Conservation (phyloP, 176 grass and related monocot genomes). For the Oryza brachyantha region DNA sequence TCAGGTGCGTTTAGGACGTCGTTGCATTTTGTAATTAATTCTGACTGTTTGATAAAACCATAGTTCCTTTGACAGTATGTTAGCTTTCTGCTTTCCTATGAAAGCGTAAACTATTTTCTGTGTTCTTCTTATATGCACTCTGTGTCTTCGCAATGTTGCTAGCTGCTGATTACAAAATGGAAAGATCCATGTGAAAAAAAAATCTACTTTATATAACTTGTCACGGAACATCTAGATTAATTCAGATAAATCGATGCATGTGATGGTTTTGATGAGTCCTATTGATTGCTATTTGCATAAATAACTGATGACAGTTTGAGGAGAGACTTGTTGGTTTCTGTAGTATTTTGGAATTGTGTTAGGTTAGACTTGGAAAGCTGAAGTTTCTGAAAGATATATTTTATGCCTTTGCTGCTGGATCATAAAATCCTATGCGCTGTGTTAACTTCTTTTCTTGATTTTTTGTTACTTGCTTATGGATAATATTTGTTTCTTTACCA, state of each 20-base stretch:
- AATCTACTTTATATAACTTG: background rate
- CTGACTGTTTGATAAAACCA: background rate
- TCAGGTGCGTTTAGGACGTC: slow-evolving; percentile 56
- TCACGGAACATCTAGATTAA: background rate
- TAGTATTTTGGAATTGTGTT: background rate
- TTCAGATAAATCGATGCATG: background rate
- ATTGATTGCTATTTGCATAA: background rate
- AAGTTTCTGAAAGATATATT: background rate
- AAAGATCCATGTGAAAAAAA: background rate
- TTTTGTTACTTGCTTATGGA: background rate
- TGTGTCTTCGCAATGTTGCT: slow-evolving; percentile 16
- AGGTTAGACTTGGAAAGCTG: background rate
- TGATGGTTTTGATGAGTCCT: background rate
- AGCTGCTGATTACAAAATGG: background rate
- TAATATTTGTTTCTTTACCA: slow-evolving; percentile 42
- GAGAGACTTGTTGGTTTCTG: background rate
- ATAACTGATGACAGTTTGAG: background rate
- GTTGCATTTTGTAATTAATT: background rate
- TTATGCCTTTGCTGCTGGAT: background rate
- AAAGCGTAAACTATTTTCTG: background rate
- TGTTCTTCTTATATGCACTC: too few relatives aligned
- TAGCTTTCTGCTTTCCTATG: slow-evolving; percentile 7
- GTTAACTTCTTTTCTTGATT: background rate
- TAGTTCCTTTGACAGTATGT: background rate
- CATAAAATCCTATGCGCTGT: background rate